Conservation (phyloP, 208 protist species). For the Phytomonas sp. region DNA sequence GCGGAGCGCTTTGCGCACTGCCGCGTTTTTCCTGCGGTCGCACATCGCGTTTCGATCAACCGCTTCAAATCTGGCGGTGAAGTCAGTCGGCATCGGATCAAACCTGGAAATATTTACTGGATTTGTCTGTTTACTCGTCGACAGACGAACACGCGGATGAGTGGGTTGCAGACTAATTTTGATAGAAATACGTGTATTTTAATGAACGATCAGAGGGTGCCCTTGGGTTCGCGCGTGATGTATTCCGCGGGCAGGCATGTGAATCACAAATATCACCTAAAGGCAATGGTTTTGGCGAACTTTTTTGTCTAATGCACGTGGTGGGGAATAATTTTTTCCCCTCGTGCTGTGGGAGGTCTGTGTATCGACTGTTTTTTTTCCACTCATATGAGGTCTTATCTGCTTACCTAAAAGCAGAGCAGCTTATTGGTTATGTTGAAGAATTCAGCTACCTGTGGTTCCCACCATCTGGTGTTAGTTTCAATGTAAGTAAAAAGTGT, state of each 20-base stretch:
- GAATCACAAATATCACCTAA: constrained; percentile 90
- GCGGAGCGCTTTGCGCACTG: constrained; percentile 86
- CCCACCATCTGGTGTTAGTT: neutral
- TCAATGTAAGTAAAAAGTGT: neutral
- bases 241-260: constrained; percentile 88
- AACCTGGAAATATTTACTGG: constrained; percentile 87
- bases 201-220: constrained; percentile 88
- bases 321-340: neutral
- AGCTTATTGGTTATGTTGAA: neutral
- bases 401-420: neutral
- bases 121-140: constrained; percentile 82
- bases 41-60: constrained; percentile 84
- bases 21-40: constrained; percentile 80
- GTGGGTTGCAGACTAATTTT: constrained; percentile 86
- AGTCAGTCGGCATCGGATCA: constrained; percentile 60
- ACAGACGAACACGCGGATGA: constrained; percentile 82
- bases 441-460: constrained; percentile 12
- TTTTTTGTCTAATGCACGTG: constrained; percentile 71
- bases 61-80: constrained; percentile 77
- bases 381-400: neutral
- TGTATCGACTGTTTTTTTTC: constrained; percentile 5
- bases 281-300: constrained; percentile 88
- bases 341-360: neutral
- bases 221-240: constrained; percentile 84
- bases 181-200: constrained; percentile 89